Evolutionary conservation across 1,284 basidiomycete species (phyloP), one percentile per base, ranked within the genome.

Genomic region (Schizopora paradoxa): DNA sequence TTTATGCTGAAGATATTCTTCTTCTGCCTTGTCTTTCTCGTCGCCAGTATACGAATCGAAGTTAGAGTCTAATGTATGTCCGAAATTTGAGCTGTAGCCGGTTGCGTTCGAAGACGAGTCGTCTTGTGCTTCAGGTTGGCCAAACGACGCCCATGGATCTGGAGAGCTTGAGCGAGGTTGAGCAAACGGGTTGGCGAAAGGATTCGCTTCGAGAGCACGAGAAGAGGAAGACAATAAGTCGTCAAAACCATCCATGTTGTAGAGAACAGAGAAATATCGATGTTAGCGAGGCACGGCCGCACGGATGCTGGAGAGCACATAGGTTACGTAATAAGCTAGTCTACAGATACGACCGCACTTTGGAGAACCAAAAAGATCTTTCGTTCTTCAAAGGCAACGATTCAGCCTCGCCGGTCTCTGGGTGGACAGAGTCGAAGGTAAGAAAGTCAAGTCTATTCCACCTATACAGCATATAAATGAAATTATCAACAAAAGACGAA

Each of bases 351-450:
- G 83, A 86, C 54, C 70, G 70, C 43, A 90, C 86, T 66, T 89
- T 91, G 33, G 91, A 94, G 64, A 96, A 96, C 80, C 88, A 92
- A 62, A 91, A 96, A 19, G 91, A 81, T 50, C 89, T 74, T 61
- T 92, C 88, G 57, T 93, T 82, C 60, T 86, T 89, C 55, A 94
- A 68, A 6, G 77, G 72, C 36, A 95, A 67, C 14, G 84, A 79
- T 16, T 76, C 64, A 10, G 77, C 69, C 62, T 94, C 91, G 2
- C 88, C 91, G 16, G 77, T 88, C 35, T 75, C 76, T 21, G 86
- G 59, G 51, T 88, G 78, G 25, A 92, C 76, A 0, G 82, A 83
- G 48, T 84, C 74, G 61, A 95, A 95, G 10, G 74, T 72, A 36
- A 73, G 58, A 38, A 95, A 74, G 48, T 91, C 82, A 51, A 96